These are phyloP conservation scores for Zea luxurians DNA, from an alignment of 176 grass and related monocot genomes.

Conservation along the genomic window DNA sequence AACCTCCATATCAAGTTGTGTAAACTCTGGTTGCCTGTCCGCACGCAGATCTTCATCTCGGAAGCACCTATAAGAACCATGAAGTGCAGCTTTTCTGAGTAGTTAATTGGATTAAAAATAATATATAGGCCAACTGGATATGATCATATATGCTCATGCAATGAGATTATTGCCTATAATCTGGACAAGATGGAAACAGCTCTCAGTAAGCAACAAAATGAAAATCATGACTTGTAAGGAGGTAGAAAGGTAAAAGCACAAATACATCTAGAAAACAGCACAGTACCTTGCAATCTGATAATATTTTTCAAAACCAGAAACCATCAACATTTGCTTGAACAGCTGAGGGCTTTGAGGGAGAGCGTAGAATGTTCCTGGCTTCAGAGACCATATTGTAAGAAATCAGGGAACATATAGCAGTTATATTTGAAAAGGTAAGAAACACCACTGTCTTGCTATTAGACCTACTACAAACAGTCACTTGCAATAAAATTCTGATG, in stretches of 20 bases:
- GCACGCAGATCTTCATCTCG: constrained; percentile 97
- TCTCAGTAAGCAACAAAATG: not conserved
- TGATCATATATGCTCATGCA: constrained; percentile 7
- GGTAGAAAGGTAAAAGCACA: not conserved
- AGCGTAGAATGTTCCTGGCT: constrained; percentile 98
- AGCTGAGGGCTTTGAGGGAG: constrained; percentile 98
- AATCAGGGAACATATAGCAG: constrained; percentile 35
- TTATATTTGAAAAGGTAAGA: constrained; percentile 19
- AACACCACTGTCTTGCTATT: not conserved
- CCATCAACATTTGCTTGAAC: constrained; percentile 99
- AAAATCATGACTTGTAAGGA: not conserved
- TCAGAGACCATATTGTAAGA: constrained; percentile 64
- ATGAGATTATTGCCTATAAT: not conserved
- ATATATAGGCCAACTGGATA: constrained; percentile 15
- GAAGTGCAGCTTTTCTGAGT: constrained; percentile 8
- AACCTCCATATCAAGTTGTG: constrained; percentile 98
- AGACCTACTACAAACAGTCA: constrained; percentile 22
- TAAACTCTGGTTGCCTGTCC: constrained; percentile 95
- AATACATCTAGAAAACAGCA: constrained; percentile 20
- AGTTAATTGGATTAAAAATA: constrained; percentile 21
- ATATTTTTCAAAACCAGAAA: constrained; percentile 97
- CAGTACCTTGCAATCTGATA: constrained; percentile 91
- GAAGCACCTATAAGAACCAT: constrained; percentile 71
- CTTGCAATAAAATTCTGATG: constrained; percentile 3
- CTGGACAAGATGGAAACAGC: not conserved